A percentile compares a stretch with the other conserved stretches of the same genome.
These are phyloP conservation scores for Gloeopeniophorella convolvens DNA, from an alignment of 768 basidiomycete genomes.

Conservation along the genomic window DNA sequence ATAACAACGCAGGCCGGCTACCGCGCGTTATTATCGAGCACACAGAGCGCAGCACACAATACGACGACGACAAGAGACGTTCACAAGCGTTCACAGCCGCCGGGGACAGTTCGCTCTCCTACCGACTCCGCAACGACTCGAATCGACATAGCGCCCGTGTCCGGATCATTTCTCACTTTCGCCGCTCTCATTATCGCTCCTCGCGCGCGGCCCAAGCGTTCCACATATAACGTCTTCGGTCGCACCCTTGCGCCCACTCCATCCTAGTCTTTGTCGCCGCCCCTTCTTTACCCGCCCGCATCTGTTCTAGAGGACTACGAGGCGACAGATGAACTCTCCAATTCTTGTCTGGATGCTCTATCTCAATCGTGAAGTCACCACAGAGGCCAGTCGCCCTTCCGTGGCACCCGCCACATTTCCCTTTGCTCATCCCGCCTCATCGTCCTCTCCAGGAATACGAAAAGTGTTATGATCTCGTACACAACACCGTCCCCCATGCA, in stretches of 20 bases:
- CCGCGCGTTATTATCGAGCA: neutral
- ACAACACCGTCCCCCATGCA: conserved; percentile 53
- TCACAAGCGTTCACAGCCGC: no score
- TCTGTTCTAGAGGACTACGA: neutral
- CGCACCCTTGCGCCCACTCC: conserved; percentile 9
- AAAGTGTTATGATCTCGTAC: conserved; percentile 52
- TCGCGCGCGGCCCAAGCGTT: neutral
- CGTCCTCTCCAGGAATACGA: conserved; percentile 58
- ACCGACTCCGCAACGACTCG: no score
- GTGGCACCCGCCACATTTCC: neutral
- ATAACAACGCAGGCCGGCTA: conserved; percentile 6
- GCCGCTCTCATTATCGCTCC: neutral
- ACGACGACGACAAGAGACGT: neutral
- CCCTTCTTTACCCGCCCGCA: neutral
- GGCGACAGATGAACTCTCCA: conserved; percentile 44
- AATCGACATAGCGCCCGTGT: conserved; percentile 16
- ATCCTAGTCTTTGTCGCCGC: conserved; percentile 18
- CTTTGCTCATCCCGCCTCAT: neutral
- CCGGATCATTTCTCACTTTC: conserved; percentile 10
- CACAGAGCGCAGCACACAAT: neutral
- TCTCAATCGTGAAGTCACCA: conserved; percentile 64
- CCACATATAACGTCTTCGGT: conserved; percentile 11
- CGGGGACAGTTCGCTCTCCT: no score
- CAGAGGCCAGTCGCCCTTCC: conserved; percentile 39
- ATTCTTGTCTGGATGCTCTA: conserved; percentile 80